Conservation (phyloP, 2,329 filamentous ascomycete genomes). For the Byssothecium circinans region DNA sequence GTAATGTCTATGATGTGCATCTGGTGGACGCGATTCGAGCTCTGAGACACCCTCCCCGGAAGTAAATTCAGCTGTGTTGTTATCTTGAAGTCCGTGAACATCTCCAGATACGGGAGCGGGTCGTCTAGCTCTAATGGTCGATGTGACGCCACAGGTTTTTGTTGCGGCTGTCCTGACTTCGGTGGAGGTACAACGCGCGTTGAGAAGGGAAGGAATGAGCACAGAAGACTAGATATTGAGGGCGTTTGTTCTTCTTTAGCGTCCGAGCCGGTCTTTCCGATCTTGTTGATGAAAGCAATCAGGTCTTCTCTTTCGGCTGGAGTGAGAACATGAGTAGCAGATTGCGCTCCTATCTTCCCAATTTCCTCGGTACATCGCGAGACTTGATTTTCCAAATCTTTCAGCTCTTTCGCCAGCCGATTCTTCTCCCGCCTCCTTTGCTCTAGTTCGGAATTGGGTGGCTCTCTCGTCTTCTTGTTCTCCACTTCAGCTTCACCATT, state of each 20-base stretch:
- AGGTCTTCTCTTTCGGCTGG: slow-evolving; percentile 27
- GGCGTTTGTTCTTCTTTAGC: slow-evolving; percentile 22
- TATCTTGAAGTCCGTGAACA: slow-evolving; percentile 70
- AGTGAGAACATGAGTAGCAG: slow-evolving; percentile 12
- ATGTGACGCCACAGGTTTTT: slow-evolving; percentile 61
- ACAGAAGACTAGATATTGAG: slow-evolving; percentile 38
- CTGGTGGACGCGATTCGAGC: slow-evolving; percentile 22
- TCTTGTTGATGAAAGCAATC: slow-evolving; percentile 26
- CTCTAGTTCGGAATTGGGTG: slow-evolving; percentile 28
- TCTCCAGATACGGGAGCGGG: slow-evolving; percentile 68
- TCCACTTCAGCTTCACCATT: slow-evolving; percentile 3
- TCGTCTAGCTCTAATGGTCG: slow-evolving; percentile 64
- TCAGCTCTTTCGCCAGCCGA: slow-evolving; percentile 29
- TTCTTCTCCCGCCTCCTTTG: slow-evolving; percentile 35
- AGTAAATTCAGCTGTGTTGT: slow-evolving; percentile 53
- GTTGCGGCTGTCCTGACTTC: slow-evolving; percentile 22
- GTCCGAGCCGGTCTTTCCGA: slow-evolving; percentile 15
- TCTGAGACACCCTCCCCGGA: slow-evolving; percentile 10
- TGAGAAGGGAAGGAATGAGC: slow-evolving; percentile 46
- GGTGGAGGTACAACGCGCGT: slow-evolving; percentile 27
- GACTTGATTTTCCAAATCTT: slow-evolving; percentile 37
- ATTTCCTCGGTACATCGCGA: slow-evolving; percentile 32
- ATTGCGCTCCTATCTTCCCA: slow-evolving; percentile 25
- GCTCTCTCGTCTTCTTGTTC: slow-evolving; percentile 7
- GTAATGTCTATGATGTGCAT: slow-evolving; percentile 58